phyloP scores from a whole-genome alignment of 2,329 filamentous ascomycete species.

The Stromatinia cepivora region DNA sequence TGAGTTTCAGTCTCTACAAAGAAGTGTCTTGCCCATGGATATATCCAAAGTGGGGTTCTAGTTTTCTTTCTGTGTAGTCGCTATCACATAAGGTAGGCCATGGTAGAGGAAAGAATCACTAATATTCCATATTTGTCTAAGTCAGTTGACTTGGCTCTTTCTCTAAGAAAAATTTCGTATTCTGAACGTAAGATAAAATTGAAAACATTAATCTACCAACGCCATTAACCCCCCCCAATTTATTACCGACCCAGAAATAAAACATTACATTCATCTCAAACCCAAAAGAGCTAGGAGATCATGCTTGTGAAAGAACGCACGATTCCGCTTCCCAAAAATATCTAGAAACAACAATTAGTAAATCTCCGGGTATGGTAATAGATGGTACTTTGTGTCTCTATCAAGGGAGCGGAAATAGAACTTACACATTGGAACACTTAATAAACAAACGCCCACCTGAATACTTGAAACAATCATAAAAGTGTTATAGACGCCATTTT shows the following conservation, averaged over 20 bases:
- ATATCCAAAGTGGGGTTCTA: background rate
- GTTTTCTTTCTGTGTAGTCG: background rate
- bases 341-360: constrained; percentile 15
- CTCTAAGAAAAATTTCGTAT: background rate
- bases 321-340: constrained; percentile 20
- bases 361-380: background rate
- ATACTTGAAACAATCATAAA: constrained; percentile 75
- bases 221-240: background rate
- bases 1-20: background rate
- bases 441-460: constrained; percentile 73
- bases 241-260: background rate
- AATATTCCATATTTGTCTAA: background rate
- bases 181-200: background rate
- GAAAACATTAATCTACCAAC: background rate
- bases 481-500: constrained; percentile 57
- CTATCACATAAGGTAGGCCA: background rate
- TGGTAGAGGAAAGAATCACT: background rate
- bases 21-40: background rate
- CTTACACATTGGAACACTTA: constrained; percentile 79
- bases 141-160: background rate
- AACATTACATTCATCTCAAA: background rate
- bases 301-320: constrained; percentile 16
- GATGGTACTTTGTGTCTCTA: background rate
- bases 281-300: background rate
- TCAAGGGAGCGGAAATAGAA: constrained; percentile 33